phyloP scores from a whole-genome alignment of 73 alveolate species.

The Paramecium biaurelia region DNA sequence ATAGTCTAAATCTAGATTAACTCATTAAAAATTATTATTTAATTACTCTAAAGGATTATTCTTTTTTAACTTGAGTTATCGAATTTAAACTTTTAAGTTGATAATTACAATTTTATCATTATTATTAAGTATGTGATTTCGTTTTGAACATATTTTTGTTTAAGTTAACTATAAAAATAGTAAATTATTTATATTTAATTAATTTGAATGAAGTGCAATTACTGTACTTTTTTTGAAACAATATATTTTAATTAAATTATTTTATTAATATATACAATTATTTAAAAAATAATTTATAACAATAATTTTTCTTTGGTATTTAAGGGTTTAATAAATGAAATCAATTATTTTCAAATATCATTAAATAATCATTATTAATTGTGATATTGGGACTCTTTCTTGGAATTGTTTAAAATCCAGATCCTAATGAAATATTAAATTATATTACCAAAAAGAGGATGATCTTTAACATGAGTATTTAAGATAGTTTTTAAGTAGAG shows the following conservation, averaged over 20 bases:
- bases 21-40: not conserved
- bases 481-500: not conserved
- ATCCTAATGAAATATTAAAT: not conserved
- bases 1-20: not conserved
- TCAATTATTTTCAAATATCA: not conserved
- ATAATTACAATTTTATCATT: not conserved
- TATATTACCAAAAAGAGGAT: not conserved
- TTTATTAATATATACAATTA: too few relatives aligned
- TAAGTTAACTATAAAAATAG: not conserved
- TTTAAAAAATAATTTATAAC: too few relatives aligned
- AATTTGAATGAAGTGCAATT: not conserved
- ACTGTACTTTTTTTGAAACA: not conserved
- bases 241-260: not conserved
- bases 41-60: not conserved
- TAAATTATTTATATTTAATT: not conserved
- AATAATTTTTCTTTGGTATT: too few relatives aligned
- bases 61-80: not conserved
- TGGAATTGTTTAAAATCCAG: not conserved
- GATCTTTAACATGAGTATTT: not conserved
- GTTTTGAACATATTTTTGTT: not conserved
- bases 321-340: not conserved
- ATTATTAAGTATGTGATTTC: not conserved
- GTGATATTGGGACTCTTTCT: not conserved
- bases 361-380: not conserved
- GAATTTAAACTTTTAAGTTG: not conserved